Percentiles rank a stretch among this genome's conserved stretches.
phyloP scores from a whole-genome alignment of 441 rosid species.

The Adansonia rubrostipa region DNA sequence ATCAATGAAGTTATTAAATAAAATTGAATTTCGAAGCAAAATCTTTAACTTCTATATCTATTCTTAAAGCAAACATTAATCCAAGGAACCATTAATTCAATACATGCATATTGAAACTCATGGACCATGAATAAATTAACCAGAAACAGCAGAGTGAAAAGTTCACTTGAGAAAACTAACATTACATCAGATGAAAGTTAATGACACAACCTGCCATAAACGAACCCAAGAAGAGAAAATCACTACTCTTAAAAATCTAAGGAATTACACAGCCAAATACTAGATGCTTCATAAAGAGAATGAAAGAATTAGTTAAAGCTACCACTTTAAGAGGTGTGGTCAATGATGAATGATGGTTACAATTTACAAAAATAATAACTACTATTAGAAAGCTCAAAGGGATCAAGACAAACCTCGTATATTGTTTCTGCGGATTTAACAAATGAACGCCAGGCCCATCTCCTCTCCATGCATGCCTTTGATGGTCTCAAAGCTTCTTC shows the following conservation, averaged over 20 bases:
- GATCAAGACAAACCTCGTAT: slow-evolving; percentile 66
- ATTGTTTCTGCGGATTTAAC: slow-evolving; percentile 85
- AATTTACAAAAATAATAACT: slow-evolving; percentile 7
- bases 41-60: background rate
- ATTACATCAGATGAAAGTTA: slow-evolving; percentile 13
- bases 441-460: slow-evolving; percentile 86
- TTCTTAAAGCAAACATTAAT: background rate
- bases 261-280: slow-evolving; percentile 6
- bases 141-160: slow-evolving; percentile 9
- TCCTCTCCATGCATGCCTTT: slow-evolving; percentile 58
- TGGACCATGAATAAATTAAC: background rate
- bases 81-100: background rate
- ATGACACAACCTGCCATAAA: slow-evolving; percentile 1
- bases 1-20: slow-evolving; percentile 14
- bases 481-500: slow-evolving; percentile 79
- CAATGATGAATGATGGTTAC: background rate
- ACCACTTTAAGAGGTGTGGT: slow-evolving; percentile 9
- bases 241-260: background rate
- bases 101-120: background rate
- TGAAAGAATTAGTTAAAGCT: background rate
- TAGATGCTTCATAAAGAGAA: background rate
- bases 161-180: background rate
- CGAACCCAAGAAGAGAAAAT: background rate
- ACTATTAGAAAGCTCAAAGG: slow-evolving; percentile 20
- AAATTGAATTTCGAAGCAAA: background rate